Evolutionary conservation across 2,329 filamentous ascomycete genomes (phyloP), one percentile per base, ranked within the genome.

Genomic region (Corniculantispora saksenae): DNA sequence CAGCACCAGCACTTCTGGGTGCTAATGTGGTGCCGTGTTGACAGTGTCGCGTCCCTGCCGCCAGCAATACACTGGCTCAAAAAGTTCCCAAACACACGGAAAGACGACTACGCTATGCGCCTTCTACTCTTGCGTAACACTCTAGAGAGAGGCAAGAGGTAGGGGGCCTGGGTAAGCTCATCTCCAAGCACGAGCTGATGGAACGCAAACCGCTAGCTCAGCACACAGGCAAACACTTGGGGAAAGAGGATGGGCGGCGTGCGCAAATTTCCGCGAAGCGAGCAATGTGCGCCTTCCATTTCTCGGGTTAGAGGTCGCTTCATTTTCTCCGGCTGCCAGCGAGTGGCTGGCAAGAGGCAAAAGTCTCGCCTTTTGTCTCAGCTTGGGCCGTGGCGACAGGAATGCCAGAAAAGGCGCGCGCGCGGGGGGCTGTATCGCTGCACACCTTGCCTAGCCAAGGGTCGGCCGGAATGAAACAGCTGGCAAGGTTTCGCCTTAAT

Each of bases 311-410:
- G 17, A 50, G 47, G 47, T 13, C 43, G 27, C 21, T 38, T 23
- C 48, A 4, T 35, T 19, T 35, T 48, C 27, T 48, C 43, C 38
- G 38, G 19, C 50, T n/a, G 48, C 59, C 48, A 45, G 27, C 19
- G 50, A 21, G 40, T 62, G 50, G 50, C 60, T 17, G 50, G 61
- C 32, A 7, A 13, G 17, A 17, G 38, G 8, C 5, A 43, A 50
- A 59, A 59, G 45, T 53, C 29, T 45, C 27, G 7, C 21, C 17
- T 27, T 25, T 17, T 63, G 61, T 56, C 40, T 63, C 25, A 54
- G 29, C 21, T 40, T 13, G 27, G 29, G 12, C 21, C 5, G 29
- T 13, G n/a, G 3, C 27, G 51, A 47, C 29, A 54, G 51, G 60
- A 63, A 56, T 56, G 61, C 40, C 19, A 23, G 21, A 25, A 12